Conservation (phyloP, 1,284 basidiomycete genomes). For the Ceratobasidium theobromae region DNA sequence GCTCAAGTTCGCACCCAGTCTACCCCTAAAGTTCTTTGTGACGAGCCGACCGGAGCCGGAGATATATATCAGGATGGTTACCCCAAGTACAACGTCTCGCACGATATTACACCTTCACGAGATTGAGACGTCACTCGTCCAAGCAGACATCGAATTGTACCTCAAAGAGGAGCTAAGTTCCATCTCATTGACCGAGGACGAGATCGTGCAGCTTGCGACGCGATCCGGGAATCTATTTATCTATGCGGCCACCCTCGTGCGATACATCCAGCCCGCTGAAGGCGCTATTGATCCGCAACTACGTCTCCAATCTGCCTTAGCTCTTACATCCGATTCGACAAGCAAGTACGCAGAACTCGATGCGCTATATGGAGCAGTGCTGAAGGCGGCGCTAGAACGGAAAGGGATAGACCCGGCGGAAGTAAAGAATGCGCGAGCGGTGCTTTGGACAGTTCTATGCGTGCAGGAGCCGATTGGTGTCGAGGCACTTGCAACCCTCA, state of each 20-base stretch:
- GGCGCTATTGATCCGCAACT: no score
- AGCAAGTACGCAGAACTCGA: neutral
- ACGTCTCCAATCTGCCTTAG: no score
- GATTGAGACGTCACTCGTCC: constrained; percentile 6
- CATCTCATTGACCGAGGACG: neutral
- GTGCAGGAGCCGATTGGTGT: neutral
- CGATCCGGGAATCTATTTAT: constrained; percentile 10
- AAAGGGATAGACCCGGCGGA: neutral
- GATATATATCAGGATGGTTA: neutral
- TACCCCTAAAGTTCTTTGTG: constrained; percentile 21
- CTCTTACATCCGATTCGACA: no score
- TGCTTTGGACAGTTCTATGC: neutral
- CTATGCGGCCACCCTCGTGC: constrained; percentile 8
- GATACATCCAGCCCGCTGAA: no score
- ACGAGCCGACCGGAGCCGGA: constrained; percentile 29
- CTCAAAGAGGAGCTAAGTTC: neutral
- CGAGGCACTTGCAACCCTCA: no score
- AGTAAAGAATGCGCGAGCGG: neutral
- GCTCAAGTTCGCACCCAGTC: constrained; percentile 21
- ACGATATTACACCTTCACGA: constrained; percentile 8
- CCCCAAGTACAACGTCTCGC: no score
- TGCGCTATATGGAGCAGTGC: neutral
- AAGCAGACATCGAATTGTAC: constrained; percentile 21
- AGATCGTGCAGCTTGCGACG: neutral
- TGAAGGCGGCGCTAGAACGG: neutral